Percentiles rank a stretch among this genome's conserved stretches.
phyloP scores from a whole-genome alignment of 2,329 filamentous ascomycete genomes.

The Xylariaceae sp. region DNA sequence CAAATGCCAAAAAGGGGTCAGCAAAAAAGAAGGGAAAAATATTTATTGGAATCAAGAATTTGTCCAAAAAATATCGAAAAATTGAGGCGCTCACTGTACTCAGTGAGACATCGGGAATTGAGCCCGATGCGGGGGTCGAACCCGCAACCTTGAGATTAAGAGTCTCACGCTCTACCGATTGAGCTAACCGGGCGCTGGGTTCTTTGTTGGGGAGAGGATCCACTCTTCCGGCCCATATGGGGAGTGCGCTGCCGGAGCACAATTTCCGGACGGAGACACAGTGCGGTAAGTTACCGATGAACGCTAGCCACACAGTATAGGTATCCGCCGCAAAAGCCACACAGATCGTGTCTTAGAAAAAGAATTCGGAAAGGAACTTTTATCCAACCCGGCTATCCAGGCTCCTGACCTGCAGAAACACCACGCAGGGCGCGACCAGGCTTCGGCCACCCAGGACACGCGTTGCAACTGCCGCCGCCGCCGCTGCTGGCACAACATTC shows the following conservation, averaged over 20 bases:
- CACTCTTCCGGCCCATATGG: too few species aligned
- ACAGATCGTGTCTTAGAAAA: background rate
- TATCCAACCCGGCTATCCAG: background rate
- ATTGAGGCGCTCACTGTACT: conserved; percentile 7
- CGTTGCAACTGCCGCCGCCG: background rate
- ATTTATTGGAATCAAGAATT: background rate
- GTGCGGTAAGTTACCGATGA: too few species aligned
- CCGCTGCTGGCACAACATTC: background rate
- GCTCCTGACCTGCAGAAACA: too few species aligned
- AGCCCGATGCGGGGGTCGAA: conserved; percentile 48
- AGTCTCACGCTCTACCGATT: conserved; percentile 72
- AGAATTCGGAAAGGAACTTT: background rate
- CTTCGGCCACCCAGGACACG: background rate
- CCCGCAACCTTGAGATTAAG: conserved; percentile 45
- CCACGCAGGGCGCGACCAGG: too few species aligned
- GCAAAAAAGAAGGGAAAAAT: background rate
- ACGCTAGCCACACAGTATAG: too few species aligned
- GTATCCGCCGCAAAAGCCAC: too few species aligned
- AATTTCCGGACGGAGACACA: too few species aligned
- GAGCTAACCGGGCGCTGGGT: conserved; percentile 53
- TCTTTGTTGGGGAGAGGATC: conserved; percentile 43
- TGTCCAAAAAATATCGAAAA: background rate
- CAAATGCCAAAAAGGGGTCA: background rate
- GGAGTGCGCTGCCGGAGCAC: too few species aligned
- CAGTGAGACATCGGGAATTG: conserved; percentile 37